phyloP scores from a whole-genome alignment of 176 grass and related monocot genomes.

The Bromus sterilis region DNA sequence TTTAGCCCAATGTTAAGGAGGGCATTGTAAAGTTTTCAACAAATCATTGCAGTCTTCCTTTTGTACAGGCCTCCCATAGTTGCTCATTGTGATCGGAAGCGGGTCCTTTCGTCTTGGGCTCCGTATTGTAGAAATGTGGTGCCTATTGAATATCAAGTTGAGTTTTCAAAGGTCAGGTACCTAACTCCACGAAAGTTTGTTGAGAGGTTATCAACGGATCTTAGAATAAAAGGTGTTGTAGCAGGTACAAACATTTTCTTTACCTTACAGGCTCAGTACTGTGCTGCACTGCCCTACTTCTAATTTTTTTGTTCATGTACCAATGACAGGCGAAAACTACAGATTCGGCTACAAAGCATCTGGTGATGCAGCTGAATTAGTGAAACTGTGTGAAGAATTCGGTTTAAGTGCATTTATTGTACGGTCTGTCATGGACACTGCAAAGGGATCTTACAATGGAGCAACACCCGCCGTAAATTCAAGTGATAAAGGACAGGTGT shows the following conservation, averaged over 20 bases:
- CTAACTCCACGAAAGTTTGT: constrained; percentile 90
- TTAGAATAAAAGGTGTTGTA: constrained; percentile 71
- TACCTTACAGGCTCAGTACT: constrained; percentile 7
- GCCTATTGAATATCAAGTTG: constrained; percentile 76
- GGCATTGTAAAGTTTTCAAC: background rate
- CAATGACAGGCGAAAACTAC: constrained; percentile 80
- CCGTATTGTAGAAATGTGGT: constrained; percentile 47
- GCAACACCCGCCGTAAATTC: constrained; percentile 38
- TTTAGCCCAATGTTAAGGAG: background rate
- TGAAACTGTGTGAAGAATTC: constrained; percentile 45
- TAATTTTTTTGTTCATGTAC: constrained; percentile 19
- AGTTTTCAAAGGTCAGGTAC: constrained; percentile 70
- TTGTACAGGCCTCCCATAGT: constrained; percentile 76
- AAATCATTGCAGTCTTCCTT: background rate
- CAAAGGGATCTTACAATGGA: constrained; percentile 45
- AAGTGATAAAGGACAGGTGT: constrained; percentile 80
- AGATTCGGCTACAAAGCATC: constrained; percentile 99
- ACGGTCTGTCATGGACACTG: constrained; percentile 41
- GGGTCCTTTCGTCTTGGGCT: constrained; percentile 84
- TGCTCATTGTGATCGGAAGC: constrained; percentile 72
- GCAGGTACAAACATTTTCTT: constrained; percentile 58
- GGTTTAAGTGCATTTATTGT: constrained; percentile 47
- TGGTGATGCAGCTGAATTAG: constrained; percentile 65
- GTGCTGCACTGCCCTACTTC: background rate
- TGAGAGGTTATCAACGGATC: constrained; percentile 85